These are phyloP conservation scores for Populus simonii DNA, from an alignment of 345 rosid species.

Conservation along the genomic window DNA sequence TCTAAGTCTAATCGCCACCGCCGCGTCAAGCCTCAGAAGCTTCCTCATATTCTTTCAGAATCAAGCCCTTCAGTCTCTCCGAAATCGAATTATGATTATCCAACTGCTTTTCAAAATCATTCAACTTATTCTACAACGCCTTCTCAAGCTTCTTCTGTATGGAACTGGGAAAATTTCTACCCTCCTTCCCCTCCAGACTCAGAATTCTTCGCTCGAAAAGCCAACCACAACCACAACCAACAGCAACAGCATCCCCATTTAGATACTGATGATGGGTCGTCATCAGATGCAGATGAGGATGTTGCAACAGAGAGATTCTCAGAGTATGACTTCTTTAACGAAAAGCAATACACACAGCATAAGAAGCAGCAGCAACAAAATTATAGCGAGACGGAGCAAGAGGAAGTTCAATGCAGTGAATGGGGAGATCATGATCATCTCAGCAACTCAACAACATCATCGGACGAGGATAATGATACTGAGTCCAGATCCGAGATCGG, in stretches of 20 bases:
- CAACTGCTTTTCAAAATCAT: constrained; percentile 66
- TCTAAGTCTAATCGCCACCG: constrained; percentile 29
- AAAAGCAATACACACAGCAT: constrained; percentile 1
- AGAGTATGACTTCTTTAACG: constrained; percentile 54
- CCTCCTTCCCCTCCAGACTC: constrained; percentile 98
- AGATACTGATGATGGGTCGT: constrained; percentile 21
- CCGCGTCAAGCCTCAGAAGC: constrained; percentile 40
- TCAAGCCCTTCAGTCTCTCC: constrained; percentile 80
- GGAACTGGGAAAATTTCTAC: constrained; percentile 96
- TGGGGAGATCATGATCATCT: constrained; percentile 74
- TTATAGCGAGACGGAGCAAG: constrained; percentile 61
- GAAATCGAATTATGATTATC: constrained; percentile 38
- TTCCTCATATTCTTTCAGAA: constrained; percentile 90
- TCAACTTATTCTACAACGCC: constrained; percentile 71
- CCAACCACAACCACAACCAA: constrained; percentile 27
- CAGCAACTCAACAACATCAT: constrained; percentile 58
- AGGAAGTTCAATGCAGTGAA: constrained; percentile 96
- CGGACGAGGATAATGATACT: constrained; percentile 38
- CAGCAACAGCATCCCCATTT: constrained; percentile 22
- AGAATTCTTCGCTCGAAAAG: constrained; percentile 58
- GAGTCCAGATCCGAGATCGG: constrained; percentile 72
- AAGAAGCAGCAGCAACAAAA: background rate
- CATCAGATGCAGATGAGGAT: constrained; percentile 6
- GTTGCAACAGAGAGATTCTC: constrained; percentile 46
- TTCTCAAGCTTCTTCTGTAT: constrained; percentile 84